Base-by-base conservation (phyloP, 1,284 basidiomycete species). In the Pseudozyma sp. region DNA sequence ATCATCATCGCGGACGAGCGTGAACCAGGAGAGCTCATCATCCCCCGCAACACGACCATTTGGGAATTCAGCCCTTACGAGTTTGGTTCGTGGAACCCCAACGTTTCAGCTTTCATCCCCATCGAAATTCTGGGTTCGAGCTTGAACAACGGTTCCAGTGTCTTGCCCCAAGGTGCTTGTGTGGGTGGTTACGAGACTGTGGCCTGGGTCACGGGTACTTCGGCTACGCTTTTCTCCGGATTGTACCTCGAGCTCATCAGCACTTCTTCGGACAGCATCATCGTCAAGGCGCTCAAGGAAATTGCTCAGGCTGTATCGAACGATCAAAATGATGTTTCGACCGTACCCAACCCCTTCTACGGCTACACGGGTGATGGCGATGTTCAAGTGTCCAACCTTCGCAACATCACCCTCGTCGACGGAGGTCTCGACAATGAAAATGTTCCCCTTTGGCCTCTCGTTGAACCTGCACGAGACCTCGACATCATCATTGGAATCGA, bases 401-500 rank as follows among this genome's bases (percentile, higher is more conserved):
- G 64, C 52, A 83, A 82, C 51, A 66, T 83, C n/a, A 74, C 79
- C 8, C 45, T 82, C 4, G 79, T 81, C 4, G 80, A 84, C 61
- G 82, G 77, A 14, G 81, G 83, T 6, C 55, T 80, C 52, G 78
- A 79, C 40, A 75, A 77, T 43, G 69, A 91, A 77, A 91, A 91
- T 73, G 85, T 92, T 16, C 92, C 92, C 0, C 87, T 91, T 21
- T 89, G 88, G 11, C 88, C 90, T 5, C 81, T 91, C 9, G 87
- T 93, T 59, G 89, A 91, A 47, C 90, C 88, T 49, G 88, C 88
- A 0, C 87, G 92, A 47, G 86, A 79, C 0, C 59, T 93, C 34
- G 92, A 93, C 81, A 87, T 91, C 5, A 87, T 93, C 57, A 87
- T 93, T n/a, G 90, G 89, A 1, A 81, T 91, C 9, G 92, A 93